A percentile compares a stretch with the other conserved stretches of the same genome.
Evolutionary conservation across 1,284 basidiomycete genomes (phyloP).

Genomic region (Trichosporon faecale): DNA sequence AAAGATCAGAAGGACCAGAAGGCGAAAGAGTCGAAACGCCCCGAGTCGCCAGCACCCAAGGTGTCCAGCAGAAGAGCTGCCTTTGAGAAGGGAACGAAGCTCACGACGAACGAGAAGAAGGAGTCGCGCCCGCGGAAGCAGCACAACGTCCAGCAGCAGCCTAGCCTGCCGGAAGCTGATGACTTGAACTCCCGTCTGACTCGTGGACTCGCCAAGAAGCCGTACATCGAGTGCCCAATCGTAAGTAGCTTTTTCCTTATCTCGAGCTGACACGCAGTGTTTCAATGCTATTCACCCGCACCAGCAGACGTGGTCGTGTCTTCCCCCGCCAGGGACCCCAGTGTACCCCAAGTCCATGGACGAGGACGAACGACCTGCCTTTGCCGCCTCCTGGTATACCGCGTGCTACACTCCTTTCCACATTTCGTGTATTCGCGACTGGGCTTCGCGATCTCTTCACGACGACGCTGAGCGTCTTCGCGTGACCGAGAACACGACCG

Average conservation of each 20-base stretch:
- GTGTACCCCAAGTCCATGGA: constrained; percentile 22
- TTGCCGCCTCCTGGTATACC: constrained; percentile 59
- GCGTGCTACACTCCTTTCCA: constrained; percentile 53
- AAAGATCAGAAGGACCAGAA: neutral
- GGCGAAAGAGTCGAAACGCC: neutral
- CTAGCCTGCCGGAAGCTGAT: constrained; percentile 37
- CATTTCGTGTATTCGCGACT: constrained; percentile 63
- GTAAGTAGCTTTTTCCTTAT: constrained; percentile 27
- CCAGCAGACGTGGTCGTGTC: constrained; percentile 51
- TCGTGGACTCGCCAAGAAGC: constrained; percentile 40
- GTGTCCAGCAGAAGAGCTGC: constrained; percentile 36
- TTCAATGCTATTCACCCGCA: constrained; percentile 48
- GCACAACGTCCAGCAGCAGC: constrained; percentile 6
- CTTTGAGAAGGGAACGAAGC: constrained; percentile 34
- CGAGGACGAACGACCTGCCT: constrained; percentile 55
- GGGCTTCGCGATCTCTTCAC: constrained; percentile 70
- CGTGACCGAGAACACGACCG: constrained; percentile 38
- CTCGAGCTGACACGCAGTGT: constrained; percentile 31
- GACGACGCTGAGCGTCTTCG: constrained; percentile 53
- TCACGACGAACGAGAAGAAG: constrained; percentile 18
- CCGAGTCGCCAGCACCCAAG: constrained; percentile 11
- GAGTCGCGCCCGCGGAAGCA: constrained; percentile 23
- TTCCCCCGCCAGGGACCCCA: constrained; percentile 32
- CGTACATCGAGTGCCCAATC: constrained; percentile 51
- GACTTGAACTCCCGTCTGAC: constrained; percentile 47